Conservation (phyloP, 352 stramenopile species). For the Phytophthora citricola region DNA sequence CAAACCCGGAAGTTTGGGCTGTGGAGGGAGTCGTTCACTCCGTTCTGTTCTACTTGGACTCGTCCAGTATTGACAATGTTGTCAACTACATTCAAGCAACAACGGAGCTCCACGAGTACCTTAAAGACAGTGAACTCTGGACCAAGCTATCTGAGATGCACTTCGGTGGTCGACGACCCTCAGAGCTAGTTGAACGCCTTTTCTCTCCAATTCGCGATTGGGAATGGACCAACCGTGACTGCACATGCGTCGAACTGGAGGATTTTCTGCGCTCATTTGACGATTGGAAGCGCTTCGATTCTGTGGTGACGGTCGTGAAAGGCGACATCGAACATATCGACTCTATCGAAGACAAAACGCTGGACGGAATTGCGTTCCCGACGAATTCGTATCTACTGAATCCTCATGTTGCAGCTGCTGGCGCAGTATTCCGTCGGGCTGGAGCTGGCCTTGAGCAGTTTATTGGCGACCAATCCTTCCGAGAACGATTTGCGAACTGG, state of each 20-base stretch:
- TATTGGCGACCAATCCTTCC: slow-evolving; percentile 49
- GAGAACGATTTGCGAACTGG: background rate
- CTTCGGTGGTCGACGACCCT: slow-evolving; percentile 30
- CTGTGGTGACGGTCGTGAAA: slow-evolving; percentile 35
- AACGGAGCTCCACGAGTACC: slow-evolving; percentile 23
- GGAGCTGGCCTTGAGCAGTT: slow-evolving; percentile 32
- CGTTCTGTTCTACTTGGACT: slow-evolving; percentile 34
- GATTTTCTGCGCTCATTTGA: slow-evolving; percentile 47
- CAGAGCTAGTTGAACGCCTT: slow-evolving; percentile 17
- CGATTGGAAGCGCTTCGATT: slow-evolving; percentile 35
- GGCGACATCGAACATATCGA: slow-evolving; percentile 46
- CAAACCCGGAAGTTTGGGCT: background rate
- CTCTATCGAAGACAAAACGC: slow-evolving; percentile 25
- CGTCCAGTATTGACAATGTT: slow-evolving; percentile 28
- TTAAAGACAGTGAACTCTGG: slow-evolving; percentile 49
- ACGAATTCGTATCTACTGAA: slow-evolving; percentile 49
- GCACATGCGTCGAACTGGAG: slow-evolving; percentile 38
- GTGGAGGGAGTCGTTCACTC: slow-evolving; percentile 34
- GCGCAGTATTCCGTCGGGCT: slow-evolving; percentile 53
- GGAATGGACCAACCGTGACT: slow-evolving; percentile 29
- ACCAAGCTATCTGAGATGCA: slow-evolving; percentile 38
- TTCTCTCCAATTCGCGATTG: slow-evolving; percentile 30
- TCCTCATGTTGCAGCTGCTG: slow-evolving; percentile 47
- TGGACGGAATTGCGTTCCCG: slow-evolving; percentile 59
- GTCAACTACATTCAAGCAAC: slow-evolving; percentile 9